phyloP scores from a whole-genome alignment of 768 basidiomycete species.

The Gautieria morchelliformis region DNA sequence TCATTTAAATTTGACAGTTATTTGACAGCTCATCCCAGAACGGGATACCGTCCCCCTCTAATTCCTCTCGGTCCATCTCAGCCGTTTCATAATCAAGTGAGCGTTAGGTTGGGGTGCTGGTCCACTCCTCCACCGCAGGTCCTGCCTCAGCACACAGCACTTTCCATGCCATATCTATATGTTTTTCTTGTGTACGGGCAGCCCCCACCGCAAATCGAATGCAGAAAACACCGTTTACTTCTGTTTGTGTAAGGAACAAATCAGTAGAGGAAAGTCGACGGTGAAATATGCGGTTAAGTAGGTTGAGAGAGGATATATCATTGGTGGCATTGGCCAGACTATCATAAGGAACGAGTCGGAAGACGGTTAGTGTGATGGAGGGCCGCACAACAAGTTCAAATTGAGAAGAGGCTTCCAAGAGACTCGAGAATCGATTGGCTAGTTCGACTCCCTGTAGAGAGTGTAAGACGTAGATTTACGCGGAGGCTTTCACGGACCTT shows the following conservation, averaged over 20 bases:
- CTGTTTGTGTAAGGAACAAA: constrained; percentile 71
- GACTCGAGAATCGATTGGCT: constrained; percentile 46
- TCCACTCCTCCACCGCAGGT: constrained; percentile 35
- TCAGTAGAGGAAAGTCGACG: constrained; percentile 47
- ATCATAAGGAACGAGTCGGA: constrained; percentile 44
- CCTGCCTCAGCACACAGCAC: constrained; percentile 49
- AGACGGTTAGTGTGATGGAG: constrained; percentile 66
- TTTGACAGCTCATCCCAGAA: too few relatives aligned
- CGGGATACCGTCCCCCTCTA: too few relatives aligned
- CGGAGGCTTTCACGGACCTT: constrained; percentile 30
- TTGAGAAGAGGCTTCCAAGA: constrained; percentile 38
- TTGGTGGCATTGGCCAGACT: neutral
- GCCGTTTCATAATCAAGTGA: too few relatives aligned
- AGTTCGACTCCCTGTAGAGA: constrained; percentile 47
- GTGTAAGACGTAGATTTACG: neutral
- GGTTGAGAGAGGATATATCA: constrained; percentile 30
- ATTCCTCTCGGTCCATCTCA: too few relatives aligned
- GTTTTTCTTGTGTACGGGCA: constrained; percentile 48
- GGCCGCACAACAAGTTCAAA: constrained; percentile 63
- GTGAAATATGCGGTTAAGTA: constrained; percentile 58
- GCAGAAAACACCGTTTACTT: constrained; percentile 62
- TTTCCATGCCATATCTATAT: constrained; percentile 53
- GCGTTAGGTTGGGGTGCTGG: neutral
- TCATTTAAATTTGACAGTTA: too few relatives aligned
- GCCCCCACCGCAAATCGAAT: constrained; percentile 74